Base-by-base conservation (phyloP, 1,284 basidiomycete species). In the Malassezia dermatis region DNA sequence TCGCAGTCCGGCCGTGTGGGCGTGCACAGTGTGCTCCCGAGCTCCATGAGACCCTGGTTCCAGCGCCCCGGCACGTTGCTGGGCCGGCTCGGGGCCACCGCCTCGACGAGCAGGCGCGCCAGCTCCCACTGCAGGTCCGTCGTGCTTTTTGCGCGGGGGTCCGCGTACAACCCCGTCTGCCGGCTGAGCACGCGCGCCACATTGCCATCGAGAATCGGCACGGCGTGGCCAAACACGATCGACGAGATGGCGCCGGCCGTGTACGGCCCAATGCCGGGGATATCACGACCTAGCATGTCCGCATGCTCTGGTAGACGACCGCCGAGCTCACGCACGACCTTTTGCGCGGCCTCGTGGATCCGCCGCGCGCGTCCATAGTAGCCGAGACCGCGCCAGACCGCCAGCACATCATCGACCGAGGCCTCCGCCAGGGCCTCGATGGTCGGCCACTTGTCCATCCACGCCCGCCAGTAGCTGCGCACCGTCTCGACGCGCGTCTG, bases 261-360 rank as follows among this genome's bases (percentile, higher is more conserved):
- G 73, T 95, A 95, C 34, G 88, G 79, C 31, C 90, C 90, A 32
- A 95, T 85, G 2, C 91, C 90, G 27, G 89, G 86, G 40, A 95
- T 85, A 55, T 85, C 80, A 49, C 83, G 81, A 75, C 93, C 84
- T 79, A 98, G 82, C 15, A 84, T 83, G 60, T 81, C 81, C 0
- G 87, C 85, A 60, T 85, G 85, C 48, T 82, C 78, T 0, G 93
- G 93, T 8, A 98, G 80, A 48, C 80, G 78, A 26, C 88, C 87
- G 24, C 78, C 85, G 87, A 62, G 47, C 21, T 37, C 27, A 4
- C 51, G 47, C 21, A 71, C 63, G 17, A 73, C 63, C 35, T 62
- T 53, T 21, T 69, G 59, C 1, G 71, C 69, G 0, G 70, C 69
- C 24, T 55, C 54, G 46, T 72, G 70, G 35, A 73, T 67, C 1